Evolutionary conservation across 1,139 yeast genomes (phyloP), one percentile per base, ranked within the genome.

Genomic region (Geotrichum reessii): DNA sequence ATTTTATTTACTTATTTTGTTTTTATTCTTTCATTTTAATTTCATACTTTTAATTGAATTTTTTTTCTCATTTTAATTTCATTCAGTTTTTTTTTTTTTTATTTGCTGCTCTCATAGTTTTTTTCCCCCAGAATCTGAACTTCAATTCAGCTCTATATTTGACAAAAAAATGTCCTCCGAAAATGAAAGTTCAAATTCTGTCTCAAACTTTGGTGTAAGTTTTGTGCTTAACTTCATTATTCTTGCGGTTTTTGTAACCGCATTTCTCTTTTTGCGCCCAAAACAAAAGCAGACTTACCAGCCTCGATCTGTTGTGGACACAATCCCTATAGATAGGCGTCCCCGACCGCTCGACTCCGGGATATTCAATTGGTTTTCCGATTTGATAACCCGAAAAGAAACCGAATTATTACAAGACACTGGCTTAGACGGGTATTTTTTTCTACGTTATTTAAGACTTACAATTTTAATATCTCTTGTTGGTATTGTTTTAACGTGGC

Each of bases 341-440:
- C 77, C 78, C 4, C 68, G 72, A 27, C 71, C 75, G 1, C 64
- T 74, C 47, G 60, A 67, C 4, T 52, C 62, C 1, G 76, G 77
- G 22, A 44, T 63, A 25, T 55, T 72, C 27, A 64, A 63, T 19
- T 76, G 79, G 79, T 50, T 74, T 44, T 50, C 51, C 47, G 75
- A 74, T 55, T 64, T 76, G 28, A 55, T 71, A 46, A 60, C 69
- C 12, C 82, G 83, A 65, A 83, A 87, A 1, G 93, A 87, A 64
- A 68, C 85, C 1, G 88, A 80, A 69, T 73, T 90, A 58, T 80
- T 93, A 63, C 88, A 87, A 67, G 90, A 87, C 64, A 79, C 90
- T 33, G 95, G 97, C 49, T 73, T 89, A 12, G 98, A 92, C 72
- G 97, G 97, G 17, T 93, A 90, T 73, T 84, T 91, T 66, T 92